phyloP scores from a whole-genome alignment of 768 basidiomycete genomes.

The Hygrophorus russula region DNA sequence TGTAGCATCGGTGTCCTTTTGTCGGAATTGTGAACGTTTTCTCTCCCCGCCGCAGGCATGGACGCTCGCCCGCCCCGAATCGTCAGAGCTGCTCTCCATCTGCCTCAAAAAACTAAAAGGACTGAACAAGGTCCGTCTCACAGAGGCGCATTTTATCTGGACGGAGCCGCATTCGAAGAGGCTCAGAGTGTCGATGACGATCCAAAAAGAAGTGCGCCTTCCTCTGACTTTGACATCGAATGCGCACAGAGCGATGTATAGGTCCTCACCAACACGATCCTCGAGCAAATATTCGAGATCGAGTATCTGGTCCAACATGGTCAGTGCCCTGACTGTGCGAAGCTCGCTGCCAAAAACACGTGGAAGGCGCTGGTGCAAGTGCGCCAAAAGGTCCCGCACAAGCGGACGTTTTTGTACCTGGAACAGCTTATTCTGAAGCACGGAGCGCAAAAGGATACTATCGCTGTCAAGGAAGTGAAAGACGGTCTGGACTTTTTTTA shows the following conservation, averaged over 20 bases:
- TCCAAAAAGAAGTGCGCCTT: slow-evolving; percentile 86
- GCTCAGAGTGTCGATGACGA: slow-evolving; percentile 84
- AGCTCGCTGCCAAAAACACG: slow-evolving; percentile 94
- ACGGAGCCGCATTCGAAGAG: slow-evolving; percentile 97
- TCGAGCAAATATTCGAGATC: slow-evolving; percentile 96
- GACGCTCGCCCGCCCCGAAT: slow-evolving; percentile 81
- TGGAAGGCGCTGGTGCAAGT: slow-evolving; percentile 98
- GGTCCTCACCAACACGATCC: slow-evolving; percentile 89
- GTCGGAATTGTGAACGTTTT: slow-evolving; percentile 94
- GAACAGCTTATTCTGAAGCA: slow-evolving; percentile 97
- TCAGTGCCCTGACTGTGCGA: slow-evolving; percentile 91
- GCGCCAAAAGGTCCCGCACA: slow-evolving; percentile 97
- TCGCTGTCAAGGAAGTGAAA: slow-evolving; percentile 82
- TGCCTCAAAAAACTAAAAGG: slow-evolving; percentile 95
- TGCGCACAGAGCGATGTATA: slow-evolving; percentile 13
- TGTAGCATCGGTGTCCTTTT: slow-evolving; percentile 80
- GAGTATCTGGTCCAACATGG: slow-evolving; percentile 92
- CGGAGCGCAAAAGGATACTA: slow-evolving; percentile 92
- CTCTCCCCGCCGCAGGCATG: slow-evolving; percentile 83
- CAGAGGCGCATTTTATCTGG: slow-evolving; percentile 99
- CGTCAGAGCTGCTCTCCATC: slow-evolving; percentile 84
- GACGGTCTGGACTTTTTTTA: slow-evolving; percentile 99
- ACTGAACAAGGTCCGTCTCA: slow-evolving; percentile 84
- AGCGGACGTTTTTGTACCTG: slow-evolving; percentile 94
- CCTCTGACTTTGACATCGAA: not conserved